A percentile compares a stretch with the other conserved stretches of the same genome.
Evolutionary conservation across 768 basidiomycete species (phyloP).

Genomic region (Russula olivacea): DNA sequence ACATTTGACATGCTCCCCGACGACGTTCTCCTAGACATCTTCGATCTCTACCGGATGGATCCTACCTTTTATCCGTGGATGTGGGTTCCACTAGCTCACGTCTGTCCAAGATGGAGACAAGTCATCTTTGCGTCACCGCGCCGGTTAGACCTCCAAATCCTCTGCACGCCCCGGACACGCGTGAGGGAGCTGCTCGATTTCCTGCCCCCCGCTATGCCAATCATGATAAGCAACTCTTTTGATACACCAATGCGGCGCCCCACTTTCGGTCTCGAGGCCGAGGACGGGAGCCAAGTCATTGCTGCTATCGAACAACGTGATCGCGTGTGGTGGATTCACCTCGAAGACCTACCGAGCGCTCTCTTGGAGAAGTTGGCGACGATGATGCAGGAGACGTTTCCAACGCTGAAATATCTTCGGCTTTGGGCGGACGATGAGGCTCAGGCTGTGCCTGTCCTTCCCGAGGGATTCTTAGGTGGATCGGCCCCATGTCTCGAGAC

Average conservation of each 20-base stretch:
- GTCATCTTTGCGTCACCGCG: slow-evolving; percentile 7
- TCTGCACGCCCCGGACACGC: not conserved
- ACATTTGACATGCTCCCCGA: slow-evolving; percentile 6
- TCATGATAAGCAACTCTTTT: not conserved
- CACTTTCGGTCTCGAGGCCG: not conserved
- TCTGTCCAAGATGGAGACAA: slow-evolving; percentile 6
- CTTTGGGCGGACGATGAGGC: not conserved
- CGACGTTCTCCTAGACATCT: slow-evolving; percentile 15
- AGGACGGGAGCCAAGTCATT: not conserved
- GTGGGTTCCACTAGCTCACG: slow-evolving; percentile 7
- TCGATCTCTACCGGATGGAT: not conserved
- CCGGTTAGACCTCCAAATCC: slow-evolving; percentile 2
- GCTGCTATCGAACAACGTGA: not conserved
- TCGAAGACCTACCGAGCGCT: not conserved
- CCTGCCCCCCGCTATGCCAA: not conserved
- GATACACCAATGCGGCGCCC: not conserved
- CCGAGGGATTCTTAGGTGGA: not conserved
- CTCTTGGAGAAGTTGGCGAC: not conserved
- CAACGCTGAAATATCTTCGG: not conserved
- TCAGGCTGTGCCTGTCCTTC: not conserved
- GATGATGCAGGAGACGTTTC: not conserved
- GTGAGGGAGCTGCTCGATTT: slow-evolving; percentile 1
- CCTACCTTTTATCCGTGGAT: not conserved
- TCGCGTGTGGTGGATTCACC: slow-evolving; percentile 1
- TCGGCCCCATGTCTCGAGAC: not conserved